These are phyloP conservation scores for Pseudoscleropodium purum DNA, from an alignment of 225 moss, liverwort and hornwort species.

Conservation along the genomic window DNA sequence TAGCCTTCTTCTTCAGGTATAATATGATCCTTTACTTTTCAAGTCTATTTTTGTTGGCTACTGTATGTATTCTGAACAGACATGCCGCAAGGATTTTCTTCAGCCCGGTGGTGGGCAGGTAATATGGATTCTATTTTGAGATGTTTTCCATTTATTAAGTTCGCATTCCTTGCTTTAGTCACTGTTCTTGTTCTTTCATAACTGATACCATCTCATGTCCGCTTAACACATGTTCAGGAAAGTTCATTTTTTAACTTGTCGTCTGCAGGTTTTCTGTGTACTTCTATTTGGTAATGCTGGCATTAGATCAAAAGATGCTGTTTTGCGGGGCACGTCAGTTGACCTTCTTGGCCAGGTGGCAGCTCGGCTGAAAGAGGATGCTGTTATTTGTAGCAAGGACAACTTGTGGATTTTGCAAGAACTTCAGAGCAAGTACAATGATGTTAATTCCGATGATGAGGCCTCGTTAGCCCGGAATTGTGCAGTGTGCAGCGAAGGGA, in stretches of 20 bases:
- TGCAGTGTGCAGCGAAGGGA: no score
- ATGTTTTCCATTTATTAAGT: background rate
- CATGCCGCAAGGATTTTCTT: background rate
- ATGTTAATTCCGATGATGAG: no score
- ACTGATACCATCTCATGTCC: background rate
- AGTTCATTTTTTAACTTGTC: background rate
- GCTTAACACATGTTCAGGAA: background rate
- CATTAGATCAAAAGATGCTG: no score
- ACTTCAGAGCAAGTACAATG: no score
- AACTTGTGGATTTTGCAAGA: no score
- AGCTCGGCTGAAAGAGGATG: no score
- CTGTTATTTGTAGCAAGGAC: no score
- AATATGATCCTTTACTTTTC: background rate
- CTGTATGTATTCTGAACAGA: background rate
- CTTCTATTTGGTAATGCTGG: no score
- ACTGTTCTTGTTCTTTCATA: background rate
- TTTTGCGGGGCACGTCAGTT: no score
- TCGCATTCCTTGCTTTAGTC: background rate
- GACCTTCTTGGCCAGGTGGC: no score
- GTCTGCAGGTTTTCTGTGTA: no score
- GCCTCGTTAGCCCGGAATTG: no score
- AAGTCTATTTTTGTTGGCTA: background rate
- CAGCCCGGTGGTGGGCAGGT: background rate
- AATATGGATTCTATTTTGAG: background rate
- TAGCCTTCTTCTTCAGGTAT: constrained; percentile 85